These are phyloP conservation scores for Pulicaria dysenterica DNA, from an alignment of 129 eudicot genomes.

Conservation along the genomic window DNA sequence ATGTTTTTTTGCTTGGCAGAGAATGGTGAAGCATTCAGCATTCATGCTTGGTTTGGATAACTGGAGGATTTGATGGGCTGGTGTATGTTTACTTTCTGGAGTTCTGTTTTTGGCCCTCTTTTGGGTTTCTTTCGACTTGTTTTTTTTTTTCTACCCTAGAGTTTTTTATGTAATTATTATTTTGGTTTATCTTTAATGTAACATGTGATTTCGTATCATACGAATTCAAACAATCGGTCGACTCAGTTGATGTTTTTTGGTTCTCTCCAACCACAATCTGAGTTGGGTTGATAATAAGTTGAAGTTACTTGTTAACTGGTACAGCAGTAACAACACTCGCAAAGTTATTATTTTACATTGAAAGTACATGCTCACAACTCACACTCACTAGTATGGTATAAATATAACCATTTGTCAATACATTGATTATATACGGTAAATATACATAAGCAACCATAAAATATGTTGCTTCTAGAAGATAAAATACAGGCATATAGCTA, in stretches of 20 bases:
- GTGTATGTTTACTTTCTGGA: constrained; percentile 1
- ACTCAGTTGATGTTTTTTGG: not conserved
- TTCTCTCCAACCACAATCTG: too few species aligned
- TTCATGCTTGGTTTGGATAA: constrained; percentile 36
- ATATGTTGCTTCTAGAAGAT: too few species aligned
- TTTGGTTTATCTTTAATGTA: constrained; percentile 18
- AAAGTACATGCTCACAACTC: too few species aligned
- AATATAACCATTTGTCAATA: too few species aligned
- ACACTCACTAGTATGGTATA: too few species aligned
- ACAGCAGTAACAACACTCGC: too few species aligned
- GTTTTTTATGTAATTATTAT: constrained; percentile 6
- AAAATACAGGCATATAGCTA: too few species aligned
- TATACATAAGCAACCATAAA: too few species aligned
- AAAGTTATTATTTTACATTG: too few species aligned
- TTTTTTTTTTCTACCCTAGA: constrained; percentile 13
- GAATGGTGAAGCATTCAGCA: constrained; percentile 20
- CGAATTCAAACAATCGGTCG: not conserved
- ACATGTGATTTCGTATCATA: not conserved
- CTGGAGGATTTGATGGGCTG: constrained; percentile 24
- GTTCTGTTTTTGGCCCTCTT: constrained; percentile 16
- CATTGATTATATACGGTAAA: too few species aligned
- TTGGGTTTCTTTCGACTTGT: constrained; percentile 21
- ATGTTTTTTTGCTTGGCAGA: constrained; percentile 34
- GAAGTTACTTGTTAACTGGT: too few species aligned
- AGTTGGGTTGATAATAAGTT: too few species aligned